Percentiles rank a stretch among this genome's conserved stretches.
Conservation (phyloP, 495 filamentous ascomycete genomes). For the Daldinia decipiens region DNA sequence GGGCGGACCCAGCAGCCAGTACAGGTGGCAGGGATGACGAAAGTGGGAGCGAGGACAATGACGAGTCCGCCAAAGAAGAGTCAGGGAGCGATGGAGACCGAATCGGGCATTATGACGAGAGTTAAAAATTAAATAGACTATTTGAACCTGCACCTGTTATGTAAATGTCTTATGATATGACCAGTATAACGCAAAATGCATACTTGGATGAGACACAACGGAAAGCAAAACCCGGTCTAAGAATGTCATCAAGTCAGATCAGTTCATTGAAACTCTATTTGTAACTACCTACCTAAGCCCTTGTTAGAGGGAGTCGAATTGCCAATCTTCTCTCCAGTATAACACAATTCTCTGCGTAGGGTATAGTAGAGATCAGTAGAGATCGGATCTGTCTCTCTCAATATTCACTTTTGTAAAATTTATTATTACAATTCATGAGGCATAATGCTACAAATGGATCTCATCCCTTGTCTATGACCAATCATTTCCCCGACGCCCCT, state of each 20-base stretch:
- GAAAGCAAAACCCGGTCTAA: not conserved
- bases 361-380: conserved; percentile 4
- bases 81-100: conserved; percentile 16
- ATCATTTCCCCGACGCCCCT: conserved; percentile 49
- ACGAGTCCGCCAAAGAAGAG: conserved; percentile 10
- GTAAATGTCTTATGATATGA: conserved; percentile 1
- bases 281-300: not conserved
- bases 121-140: conserved; percentile 14
- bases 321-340: not conserved
- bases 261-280: not conserved
- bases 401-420: conserved; percentile 28
- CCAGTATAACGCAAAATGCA: not conserved
- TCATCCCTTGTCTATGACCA: conserved; percentile 48
- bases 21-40: not conserved
- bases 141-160: not conserved
- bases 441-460: conserved; percentile 48
- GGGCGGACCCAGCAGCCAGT: not conserved
- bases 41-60: conserved; percentile 11
- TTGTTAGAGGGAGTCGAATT: not conserved
- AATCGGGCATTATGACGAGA: conserved; percentile 23
- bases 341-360: not conserved
- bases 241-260: not conserved
- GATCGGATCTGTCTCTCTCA: not conserved
- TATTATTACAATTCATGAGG: conserved; percentile 51
- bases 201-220: not conserved